These are phyloP conservation scores for Apium graveolens DNA, from an alignment of 129 eudicot species.

Conservation along the genomic window DNA sequence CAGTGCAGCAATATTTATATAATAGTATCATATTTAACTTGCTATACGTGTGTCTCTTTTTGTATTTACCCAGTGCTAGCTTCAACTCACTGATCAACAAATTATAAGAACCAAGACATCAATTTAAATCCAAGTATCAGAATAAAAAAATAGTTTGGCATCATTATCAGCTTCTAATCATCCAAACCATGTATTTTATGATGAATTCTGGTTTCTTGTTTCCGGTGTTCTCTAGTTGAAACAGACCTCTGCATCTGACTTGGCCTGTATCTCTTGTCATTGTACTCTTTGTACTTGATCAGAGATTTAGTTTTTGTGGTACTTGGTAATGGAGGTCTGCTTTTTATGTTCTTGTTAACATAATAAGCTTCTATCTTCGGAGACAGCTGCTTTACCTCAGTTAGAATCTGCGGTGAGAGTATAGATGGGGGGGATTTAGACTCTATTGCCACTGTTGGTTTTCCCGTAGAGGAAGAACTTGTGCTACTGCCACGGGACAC, in stretches of 20 bases:
- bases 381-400: slow-evolving; percentile 26
- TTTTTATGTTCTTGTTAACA: slow-evolving; percentile 33
- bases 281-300: slow-evolving; percentile 18
- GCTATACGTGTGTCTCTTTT: neutral
- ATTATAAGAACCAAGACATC: neutral
- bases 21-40: neutral
- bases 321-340: slow-evolving; percentile 44
- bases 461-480: slow-evolving; percentile 21
- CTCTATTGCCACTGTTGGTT: slow-evolving; percentile 13
- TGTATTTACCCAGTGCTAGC: neutral
- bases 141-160: neutral
- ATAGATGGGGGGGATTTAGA: slow-evolving; percentile 23
- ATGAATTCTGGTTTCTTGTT: slow-evolving; percentile 26
- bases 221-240: slow-evolving; percentile 48
- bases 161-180: slow-evolving; percentile 11
- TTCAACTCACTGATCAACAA: neutral
- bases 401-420: slow-evolving; percentile 10
- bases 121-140: neutral
- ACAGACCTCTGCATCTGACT: slow-evolving; percentile 45
- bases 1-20: neutral
- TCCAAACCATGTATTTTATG: slow-evolving; percentile 21
- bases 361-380: slow-evolving; percentile 40
- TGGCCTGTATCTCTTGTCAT: slow-evolving; percentile 20
- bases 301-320: slow-evolving; percentile 22
- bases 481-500: slow-evolving; percentile 28